Evolutionary conservation across 495 filamentous ascomycete species (phyloP).

Genomic region (Hypoxylon perforatum): DNA sequence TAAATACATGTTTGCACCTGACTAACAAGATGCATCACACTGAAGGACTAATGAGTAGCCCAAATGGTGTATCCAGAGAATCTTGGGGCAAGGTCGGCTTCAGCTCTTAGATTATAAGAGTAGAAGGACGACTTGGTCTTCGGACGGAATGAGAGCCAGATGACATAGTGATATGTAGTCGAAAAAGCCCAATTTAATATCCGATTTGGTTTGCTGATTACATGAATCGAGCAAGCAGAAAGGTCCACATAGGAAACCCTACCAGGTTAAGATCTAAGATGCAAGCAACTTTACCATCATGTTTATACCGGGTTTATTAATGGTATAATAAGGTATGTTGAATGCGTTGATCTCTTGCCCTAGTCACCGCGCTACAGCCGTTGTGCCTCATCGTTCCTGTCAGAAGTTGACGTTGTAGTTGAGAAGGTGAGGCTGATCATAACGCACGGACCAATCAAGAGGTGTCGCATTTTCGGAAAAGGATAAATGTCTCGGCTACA

Average conservation of each 20-base stretch:
- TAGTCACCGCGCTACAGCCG: no score
- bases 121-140: conserved; percentile 29
- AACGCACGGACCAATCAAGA: conserved; percentile 10
- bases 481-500: conserved; percentile 11
- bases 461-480: background rate
- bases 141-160: conserved; percentile 49
- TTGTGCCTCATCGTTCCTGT: background rate
- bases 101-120: conserved; percentile 1
- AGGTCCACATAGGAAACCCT: no score
- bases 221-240: background rate
- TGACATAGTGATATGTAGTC: conserved; percentile 37
- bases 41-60: background rate
- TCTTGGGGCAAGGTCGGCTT: conserved; percentile 11
- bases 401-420: background rate
- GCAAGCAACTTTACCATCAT: no score
- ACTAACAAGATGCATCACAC: conserved; percentile 23
- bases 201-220: conserved; percentile 20
- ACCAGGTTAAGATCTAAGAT: no score
- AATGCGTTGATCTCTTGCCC: no score
- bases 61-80: conserved; percentile 27
- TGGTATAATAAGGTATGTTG: no score
- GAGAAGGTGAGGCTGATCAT: background rate
- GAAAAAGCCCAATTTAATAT: conserved; percentile 49
- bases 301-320: no score
- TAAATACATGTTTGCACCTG: conserved; percentile 17